Evolutionary conservation across 306 rosid genomes (phyloP).

Genomic region (Pueraria montana): DNA sequence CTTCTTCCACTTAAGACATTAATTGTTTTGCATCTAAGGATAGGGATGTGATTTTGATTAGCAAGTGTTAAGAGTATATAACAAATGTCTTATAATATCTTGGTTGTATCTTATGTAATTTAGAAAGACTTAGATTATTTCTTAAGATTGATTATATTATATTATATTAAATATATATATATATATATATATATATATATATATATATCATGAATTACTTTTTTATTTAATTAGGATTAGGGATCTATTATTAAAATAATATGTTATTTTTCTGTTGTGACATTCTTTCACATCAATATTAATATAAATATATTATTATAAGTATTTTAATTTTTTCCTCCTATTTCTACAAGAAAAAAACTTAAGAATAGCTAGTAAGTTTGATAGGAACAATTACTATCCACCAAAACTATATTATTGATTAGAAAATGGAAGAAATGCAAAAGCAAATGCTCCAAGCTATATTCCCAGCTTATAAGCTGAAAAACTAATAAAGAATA

Average conservation of each 20-base stretch:
- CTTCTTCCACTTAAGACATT: too few species aligned
- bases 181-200: too few species aligned
- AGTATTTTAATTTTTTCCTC: too few species aligned
- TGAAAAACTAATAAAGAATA: not conserved
- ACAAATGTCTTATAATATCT: not conserved
- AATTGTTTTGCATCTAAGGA: too few species aligned
- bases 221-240: not conserved
- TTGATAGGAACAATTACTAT: not conserved
- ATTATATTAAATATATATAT: too few species aligned
- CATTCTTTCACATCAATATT: not conserved
- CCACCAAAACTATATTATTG: not conserved
- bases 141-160: not conserved
- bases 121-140: not conserved
- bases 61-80: not conserved
- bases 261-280: not conserved
- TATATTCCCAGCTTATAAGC: not conserved
- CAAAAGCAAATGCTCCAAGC: not conserved
- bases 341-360: too few species aligned
- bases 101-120: not conserved
- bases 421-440: not conserved
- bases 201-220: not conserved
- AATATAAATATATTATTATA: not conserved
- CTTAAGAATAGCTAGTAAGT: not conserved
- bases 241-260: too few species aligned
- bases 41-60: not conserved